Percentiles rank a stretch among this genome's conserved stretches.
phyloP scores from a whole-genome alignment of 2,329 filamentous ascomycete species.

The Alternaria consortialis region DNA sequence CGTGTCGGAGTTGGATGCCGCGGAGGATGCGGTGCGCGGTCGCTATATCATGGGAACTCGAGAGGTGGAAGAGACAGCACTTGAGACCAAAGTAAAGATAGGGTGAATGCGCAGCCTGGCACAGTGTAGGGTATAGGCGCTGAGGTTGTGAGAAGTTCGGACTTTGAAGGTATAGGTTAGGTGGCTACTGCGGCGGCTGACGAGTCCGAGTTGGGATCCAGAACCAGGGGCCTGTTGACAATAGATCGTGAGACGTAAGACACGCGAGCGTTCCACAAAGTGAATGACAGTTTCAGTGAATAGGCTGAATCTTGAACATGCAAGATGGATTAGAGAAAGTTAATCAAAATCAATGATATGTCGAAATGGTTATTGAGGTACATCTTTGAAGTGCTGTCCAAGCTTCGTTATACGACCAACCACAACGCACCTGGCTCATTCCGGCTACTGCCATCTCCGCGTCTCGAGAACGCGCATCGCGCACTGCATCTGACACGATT shows the following conservation, averaged over 20 bases:
- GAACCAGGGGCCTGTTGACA: conserved; percentile 6
- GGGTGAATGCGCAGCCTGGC: not conserved
- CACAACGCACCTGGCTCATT: conserved; percentile 17
- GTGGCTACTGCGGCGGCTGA: conserved; percentile 42
- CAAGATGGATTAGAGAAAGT: not conserved
- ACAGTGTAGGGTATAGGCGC: conserved; percentile 10
- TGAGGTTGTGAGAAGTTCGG: conserved; percentile 18
- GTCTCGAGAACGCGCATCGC: conserved; percentile 33
- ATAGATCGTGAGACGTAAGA: conserved; percentile 2
- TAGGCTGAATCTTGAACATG: not conserved
- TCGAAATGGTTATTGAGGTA: conserved; percentile 15
- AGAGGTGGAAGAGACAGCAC: not conserved
- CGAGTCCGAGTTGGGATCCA: conserved; percentile 31
- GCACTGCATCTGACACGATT: conserved; percentile 33
- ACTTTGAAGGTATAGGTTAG: conserved; percentile 27
- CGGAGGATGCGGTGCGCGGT: conserved; percentile 33
- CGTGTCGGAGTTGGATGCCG: conserved; percentile 24
- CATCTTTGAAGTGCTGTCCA: conserved; percentile 21
- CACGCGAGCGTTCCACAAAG: conserved; percentile 18
- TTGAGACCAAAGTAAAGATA: not conserved
- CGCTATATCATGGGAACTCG: conserved; percentile 48
- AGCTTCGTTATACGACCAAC: conserved; percentile 30
- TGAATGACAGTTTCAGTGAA: not conserved
- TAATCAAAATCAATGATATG: not conserved
- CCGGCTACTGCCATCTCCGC: conserved; percentile 26